A percentile compares a stretch with the other conserved stretches of the same genome.
Conservation (phyloP, 805 yeast genomes). For the Candida hispaniensis region DNA sequence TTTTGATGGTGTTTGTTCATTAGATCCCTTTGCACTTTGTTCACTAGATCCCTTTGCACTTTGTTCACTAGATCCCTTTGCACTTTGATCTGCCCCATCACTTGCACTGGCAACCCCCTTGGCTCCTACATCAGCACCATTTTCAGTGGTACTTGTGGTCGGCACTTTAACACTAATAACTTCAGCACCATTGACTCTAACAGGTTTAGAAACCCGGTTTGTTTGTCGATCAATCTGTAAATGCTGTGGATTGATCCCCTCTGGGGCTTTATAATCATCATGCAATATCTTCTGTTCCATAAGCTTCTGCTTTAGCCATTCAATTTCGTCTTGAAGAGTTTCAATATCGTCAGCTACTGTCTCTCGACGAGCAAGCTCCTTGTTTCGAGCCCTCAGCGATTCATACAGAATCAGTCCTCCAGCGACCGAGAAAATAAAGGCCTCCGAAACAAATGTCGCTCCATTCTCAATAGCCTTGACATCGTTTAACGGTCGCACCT, state of each 20-base stretch:
- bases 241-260: constrained; percentile 37
- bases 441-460: constrained; percentile 66
- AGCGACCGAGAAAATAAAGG: constrained; percentile 70
- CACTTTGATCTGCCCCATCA: too few species aligned
- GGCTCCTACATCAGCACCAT: too few species aligned
- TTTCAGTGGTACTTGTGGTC: too few species aligned
- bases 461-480: constrained; percentile 74
- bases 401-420: constrained; percentile 67
- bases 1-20: too few species aligned
- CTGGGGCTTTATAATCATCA: constrained; percentile 43
- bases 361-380: constrained; percentile 51
- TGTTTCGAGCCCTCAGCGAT: constrained; percentile 53
- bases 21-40: too few species aligned
- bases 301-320: constrained; percentile 36
- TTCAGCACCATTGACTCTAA: constrained; percentile 7
- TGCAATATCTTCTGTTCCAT: constrained; percentile 29
- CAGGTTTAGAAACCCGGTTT: constrained; percentile 5
- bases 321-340: constrained; percentile 60
- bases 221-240: constrained; percentile 26
- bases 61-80: too few species aligned
- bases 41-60: too few species aligned
- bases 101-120: too few species aligned
- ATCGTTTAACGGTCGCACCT: constrained; percentile 70
- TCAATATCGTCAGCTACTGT: constrained; percentile 62
- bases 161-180: too few species aligned